Evolutionary conservation across 2,329 filamentous ascomycete species (phyloP).

Genomic region (Paracoccidioides lutzii): DNA sequence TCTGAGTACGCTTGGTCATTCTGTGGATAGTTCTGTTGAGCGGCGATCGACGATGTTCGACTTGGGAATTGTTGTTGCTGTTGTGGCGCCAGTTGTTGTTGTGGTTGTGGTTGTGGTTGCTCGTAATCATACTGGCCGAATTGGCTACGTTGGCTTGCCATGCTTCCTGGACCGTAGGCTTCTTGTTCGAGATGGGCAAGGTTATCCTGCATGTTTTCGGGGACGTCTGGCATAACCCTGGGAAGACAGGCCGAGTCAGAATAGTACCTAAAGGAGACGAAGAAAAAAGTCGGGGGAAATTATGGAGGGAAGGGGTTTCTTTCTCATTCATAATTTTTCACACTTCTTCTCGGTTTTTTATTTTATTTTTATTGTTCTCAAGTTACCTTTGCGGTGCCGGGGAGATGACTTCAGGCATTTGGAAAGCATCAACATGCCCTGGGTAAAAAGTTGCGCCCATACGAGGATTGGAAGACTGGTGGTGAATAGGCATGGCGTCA

Average conservation of each 20-base stretch:
- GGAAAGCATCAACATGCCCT: constrained; percentile 54
- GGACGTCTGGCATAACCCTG: constrained; percentile 89
- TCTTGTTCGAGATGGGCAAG: constrained; percentile 82
- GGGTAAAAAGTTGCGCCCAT: constrained; percentile 55
- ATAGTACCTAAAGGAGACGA: background rate
- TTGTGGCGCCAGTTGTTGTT: no score
- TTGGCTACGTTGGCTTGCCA: constrained; percentile 23
- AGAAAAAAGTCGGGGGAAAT: background rate
- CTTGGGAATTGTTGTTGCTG: constrained; percentile 22
- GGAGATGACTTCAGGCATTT: constrained; percentile 56
- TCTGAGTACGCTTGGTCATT: constrained; percentile 8
- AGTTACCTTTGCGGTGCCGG: constrained; percentile 56
- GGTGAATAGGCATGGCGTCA: constrained; percentile 22
- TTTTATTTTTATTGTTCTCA: background rate
- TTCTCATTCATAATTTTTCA: constrained; percentile 1
- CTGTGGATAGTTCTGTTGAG: constrained; percentile 12
- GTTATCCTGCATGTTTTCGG: constrained; percentile 91
- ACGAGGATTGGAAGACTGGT: constrained; percentile 28
- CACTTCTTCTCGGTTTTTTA: background rate
- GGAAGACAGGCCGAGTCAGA: constrained; percentile 8
- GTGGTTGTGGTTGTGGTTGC: constrained; percentile 3
- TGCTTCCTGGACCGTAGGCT: constrained; percentile 42
- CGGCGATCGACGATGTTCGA: constrained; percentile 22
- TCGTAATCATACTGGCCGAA: constrained; percentile 21
- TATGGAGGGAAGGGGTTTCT: background rate